Percentiles rank a stretch among this genome's conserved stretches.
phyloP scores from a whole-genome alignment of 768 basidiomycete genomes.

The Suillus lakei region DNA sequence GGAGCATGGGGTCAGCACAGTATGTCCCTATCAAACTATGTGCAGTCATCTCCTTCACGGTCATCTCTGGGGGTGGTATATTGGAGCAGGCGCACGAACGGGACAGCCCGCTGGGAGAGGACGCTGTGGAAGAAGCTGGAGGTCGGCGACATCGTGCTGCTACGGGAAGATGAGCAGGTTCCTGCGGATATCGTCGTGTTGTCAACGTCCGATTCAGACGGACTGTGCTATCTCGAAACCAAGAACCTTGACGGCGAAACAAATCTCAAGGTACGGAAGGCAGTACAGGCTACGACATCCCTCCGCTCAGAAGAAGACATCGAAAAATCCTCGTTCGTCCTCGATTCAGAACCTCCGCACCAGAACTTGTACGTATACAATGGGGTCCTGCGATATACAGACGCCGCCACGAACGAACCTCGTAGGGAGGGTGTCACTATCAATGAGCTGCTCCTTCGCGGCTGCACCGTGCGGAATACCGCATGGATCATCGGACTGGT shows the following conservation, averaged over 20 bases:
- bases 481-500: constrained; percentile 94
- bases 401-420: constrained; percentile 51
- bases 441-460: constrained; percentile 91
- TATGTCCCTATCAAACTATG: constrained; percentile 51
- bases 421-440: constrained; percentile 80
- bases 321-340: constrained; percentile 82
- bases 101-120: constrained; percentile 88
- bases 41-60: constrained; percentile 60
- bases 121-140: constrained; percentile 99
- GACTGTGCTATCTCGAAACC: constrained; percentile 94
- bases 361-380: constrained; percentile 93
- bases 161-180: constrained; percentile 94
- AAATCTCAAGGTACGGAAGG: constrained; percentile 87
- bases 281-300: constrained; percentile 73
- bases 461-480: constrained; percentile 89
- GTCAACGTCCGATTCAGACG: constrained; percentile 89
- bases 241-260: constrained; percentile 99
- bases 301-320: constrained; percentile 89
- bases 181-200: constrained; percentile 95
- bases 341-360: constrained; percentile 94
- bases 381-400: constrained; percentile 79
- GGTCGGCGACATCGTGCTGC: constrained; percentile 92
- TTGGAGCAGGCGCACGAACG: constrained; percentile 67
- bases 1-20: constrained; percentile 41
- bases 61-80: constrained; percentile 79